Base-by-base conservation (phyloP, 148 eudicot genomes). In the Simmondsia chinensis region DNA sequence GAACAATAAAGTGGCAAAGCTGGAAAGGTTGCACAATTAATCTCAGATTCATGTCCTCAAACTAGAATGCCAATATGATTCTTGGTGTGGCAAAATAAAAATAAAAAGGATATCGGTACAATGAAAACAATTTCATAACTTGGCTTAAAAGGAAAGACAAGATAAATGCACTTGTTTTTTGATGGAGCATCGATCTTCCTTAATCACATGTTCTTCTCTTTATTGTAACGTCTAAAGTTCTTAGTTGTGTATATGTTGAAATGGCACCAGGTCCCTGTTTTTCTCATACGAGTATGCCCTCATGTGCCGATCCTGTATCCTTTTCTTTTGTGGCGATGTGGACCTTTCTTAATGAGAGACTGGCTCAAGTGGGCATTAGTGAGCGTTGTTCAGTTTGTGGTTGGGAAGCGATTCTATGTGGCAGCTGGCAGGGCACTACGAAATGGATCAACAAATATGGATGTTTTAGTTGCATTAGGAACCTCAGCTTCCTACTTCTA, bases 371-470 rank as follows among this genome's bases (percentile, higher is more conserved):
- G 93, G 94, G 71, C 52, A 21, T 64, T 91, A 50, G 97, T 79
- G 42, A 76, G 75, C 24, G 16, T 81, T 48, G 76, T 91, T 68
- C 97, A 91, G 47, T 91, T 91, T 82, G 88, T 54, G 51, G 48
- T 91, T 72, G 97, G 97, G 20, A 91, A 82, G 59, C 93, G 97
- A 42, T 91, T 91, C 42, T 91, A 91, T 68, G 56, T 91, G 60
- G 97, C 88, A 41, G 95, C 97, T 65, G 71, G 74, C 40, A 79
- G 94, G 65, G 97, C 97, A 14, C 80, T 91, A 32, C 74, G 79
- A 66, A 81, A 87, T 59, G 77, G 95, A 42, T 77, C 97, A 27
- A 85, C 97, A 35, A 91, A 91, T 63, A 91, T 91, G 97, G 97
- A 91, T 74, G 97, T 91, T 50, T 69, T 91, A 56, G 94, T 91